Evolutionary conservation across 2,329 filamentous ascomycete species (phyloP), one percentile per base, ranked within the genome.

Genomic region (Tricladium varicosporioides): DNA sequence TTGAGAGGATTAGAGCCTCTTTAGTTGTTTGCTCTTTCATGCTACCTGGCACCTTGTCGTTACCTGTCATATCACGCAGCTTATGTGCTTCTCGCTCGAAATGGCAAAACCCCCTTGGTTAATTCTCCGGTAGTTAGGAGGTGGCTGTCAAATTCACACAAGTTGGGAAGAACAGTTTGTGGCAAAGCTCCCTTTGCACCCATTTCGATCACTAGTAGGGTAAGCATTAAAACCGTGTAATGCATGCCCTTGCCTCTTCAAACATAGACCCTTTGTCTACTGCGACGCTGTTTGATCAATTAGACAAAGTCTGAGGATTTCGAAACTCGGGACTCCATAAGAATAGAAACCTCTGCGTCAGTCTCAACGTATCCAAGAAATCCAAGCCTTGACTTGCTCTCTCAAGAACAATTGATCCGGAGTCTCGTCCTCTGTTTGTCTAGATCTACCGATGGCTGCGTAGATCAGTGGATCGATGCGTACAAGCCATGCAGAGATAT

Each of bases 21-120:
- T 56, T 42, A 33, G 43, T 58, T 68, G 65, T 67, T 69, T 67
- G 62, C 59, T 66, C 36, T 36, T 54, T 60, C 60, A 61, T 64
- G 54, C 53, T 54, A 60, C 56, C 52, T 61, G 13, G 54, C 53
- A 49, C 40, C 42, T 33, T 45, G 27, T 62, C 56, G 54, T 63
- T 60, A 61, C 59, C 60, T 69, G 65, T 66, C 65, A 65, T 53
- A 59, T 59, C 50, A 53, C 50, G 31, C 55, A 60, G 32, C 22
- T 22, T 31, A 47, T 62, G 57, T 60, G 52, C 49, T 48, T 60
- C 33, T 51, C n/a, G 46, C 58, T 57, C 27, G 56, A 66, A 65
- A 56, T 53, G 62, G 63, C 46, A 62, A 63, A 58, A 54, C 48
- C 56, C 36, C 50, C 53, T 53, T 46, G 52, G 48, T 18, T 15